Evolutionary conservation across 2,329 filamentous ascomycete species (phyloP), one percentile per base, ranked within the genome.

Genomic region (Sporothrix sp.): DNA sequence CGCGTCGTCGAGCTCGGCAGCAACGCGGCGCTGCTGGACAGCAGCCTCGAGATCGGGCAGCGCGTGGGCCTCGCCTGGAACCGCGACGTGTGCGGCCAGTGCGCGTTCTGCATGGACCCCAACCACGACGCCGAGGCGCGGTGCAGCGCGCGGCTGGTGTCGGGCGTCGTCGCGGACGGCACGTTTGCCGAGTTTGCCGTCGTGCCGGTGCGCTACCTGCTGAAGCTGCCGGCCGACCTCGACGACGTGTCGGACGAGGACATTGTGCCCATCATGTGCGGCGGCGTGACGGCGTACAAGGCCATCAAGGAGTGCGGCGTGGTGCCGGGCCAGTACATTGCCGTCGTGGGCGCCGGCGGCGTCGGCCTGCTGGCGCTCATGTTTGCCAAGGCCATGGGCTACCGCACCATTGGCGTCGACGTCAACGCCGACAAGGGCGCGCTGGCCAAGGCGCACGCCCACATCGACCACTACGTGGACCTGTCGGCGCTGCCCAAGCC

Each of bases 271-370:
- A 62, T 71, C 7, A 53, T 72, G 28, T 72, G 70, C 48, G 68
- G 63, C 0, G 70, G 70, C 0, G 67, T 71, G 0, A 71, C 69
- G 1, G 69, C 68, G 0, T 72, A 71, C 53, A 68, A 67, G 55
- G 68, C 66, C 0, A 46, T 70, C 43, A 70, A 69, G 55, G 53
- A 52, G 1, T 63, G 62, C 28, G 57, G 51, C 3, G 53, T 62
- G 4, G 57, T 52, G 0, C 64, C 65, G 0, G 67, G 68, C 2
- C 59, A 66, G 47, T 68, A 62, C 60, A 53, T 70, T 1, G 65
- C 62, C 1, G 59, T 72, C 6, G 59, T 62, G 0, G 70, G 69
- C 2, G 68, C 61, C 2, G 68, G 62, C 0, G 69, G 69, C 1
- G 66, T 71, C 2, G 69, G 67, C 0, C 61, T 62, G 5, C 53